phyloP scores from a whole-genome alignment of 1,284 basidiomycete species.

The Melampsora americana region DNA sequence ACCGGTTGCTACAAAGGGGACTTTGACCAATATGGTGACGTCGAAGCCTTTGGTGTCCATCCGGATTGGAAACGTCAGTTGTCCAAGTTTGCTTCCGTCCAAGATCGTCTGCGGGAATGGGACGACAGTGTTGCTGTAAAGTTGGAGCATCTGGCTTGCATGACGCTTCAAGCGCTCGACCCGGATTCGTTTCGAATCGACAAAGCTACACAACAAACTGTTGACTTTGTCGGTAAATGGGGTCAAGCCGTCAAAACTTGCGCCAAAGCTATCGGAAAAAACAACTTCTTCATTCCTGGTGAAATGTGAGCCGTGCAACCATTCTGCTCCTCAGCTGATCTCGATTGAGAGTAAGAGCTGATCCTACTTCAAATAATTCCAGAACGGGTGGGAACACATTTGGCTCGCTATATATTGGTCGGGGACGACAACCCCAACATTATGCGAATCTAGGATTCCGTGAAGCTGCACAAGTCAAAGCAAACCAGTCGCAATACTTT shows the following conservation, averaged over 20 bases:
- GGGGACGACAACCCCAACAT: slow-evolving; percentile 73
- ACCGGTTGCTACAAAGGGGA: slow-evolving; percentile 74
- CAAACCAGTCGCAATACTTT: slow-evolving; percentile 69
- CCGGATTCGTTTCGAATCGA: slow-evolving; percentile 89
- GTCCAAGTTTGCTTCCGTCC: slow-evolving; percentile 87
- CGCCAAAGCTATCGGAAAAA: slow-evolving; percentile 68
- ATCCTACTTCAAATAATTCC: neutral
- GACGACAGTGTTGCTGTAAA: slow-evolving; percentile 69
- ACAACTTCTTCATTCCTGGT: slow-evolving; percentile 81
- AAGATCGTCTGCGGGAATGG: slow-evolving; percentile 89
- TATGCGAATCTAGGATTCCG: slow-evolving; percentile 62
- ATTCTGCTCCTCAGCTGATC: too few relatives aligned
- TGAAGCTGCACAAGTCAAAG: slow-evolving; percentile 62
- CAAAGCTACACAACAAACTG: slow-evolving; percentile 83
- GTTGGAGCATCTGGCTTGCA: slow-evolving; percentile 72
- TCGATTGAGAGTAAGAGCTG: neutral
- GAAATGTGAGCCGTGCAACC: slow-evolving; percentile 61
- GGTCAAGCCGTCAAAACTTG: slow-evolving; percentile 68
- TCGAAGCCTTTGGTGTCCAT: slow-evolving; percentile 89
- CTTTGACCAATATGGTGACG: slow-evolving; percentile 89
- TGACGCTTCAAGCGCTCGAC: slow-evolving; percentile 78
- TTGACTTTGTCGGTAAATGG: slow-evolving; percentile 74
- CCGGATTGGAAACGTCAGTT: slow-evolving; percentile 74
- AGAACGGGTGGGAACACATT: slow-evolving; percentile 84
- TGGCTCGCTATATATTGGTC: slow-evolving; percentile 77